Evolutionary conservation across 495 filamentous ascomycete species (phyloP).

Genomic region (Aspergillus coremiiformis): DNA sequence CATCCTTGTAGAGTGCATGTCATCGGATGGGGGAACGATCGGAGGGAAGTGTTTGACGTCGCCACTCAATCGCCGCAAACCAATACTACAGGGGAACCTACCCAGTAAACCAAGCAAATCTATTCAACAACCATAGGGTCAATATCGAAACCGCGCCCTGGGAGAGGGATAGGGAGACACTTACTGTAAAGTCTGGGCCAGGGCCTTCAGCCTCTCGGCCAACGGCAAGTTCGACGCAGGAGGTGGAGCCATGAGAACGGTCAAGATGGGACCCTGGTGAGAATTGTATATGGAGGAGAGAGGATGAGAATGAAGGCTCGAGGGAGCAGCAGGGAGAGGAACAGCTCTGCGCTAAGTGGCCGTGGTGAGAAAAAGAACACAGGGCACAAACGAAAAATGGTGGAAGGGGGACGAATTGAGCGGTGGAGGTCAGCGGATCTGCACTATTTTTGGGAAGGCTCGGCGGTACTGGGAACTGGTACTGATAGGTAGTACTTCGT

Average conservation of each 20-base stretch:
- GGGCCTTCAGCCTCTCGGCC: constrained; percentile 59
- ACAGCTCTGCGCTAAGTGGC: background rate
- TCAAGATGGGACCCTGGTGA: too few relatives aligned
- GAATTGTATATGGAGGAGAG: too few relatives aligned
- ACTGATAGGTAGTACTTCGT: background rate
- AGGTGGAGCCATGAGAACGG: constrained; percentile 65
- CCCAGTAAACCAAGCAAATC: constrained; percentile 84
- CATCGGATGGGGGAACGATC: background rate
- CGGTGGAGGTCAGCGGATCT: constrained; percentile 3
- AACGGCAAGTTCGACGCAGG: constrained; percentile 64
- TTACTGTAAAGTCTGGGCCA: constrained; percentile 86
- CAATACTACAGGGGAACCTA: constrained; percentile 55
- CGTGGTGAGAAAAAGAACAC: background rate
- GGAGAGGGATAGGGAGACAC: constrained; percentile 27
- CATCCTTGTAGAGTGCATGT: background rate
- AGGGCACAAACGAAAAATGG: background rate
- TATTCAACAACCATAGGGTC: constrained; percentile 19
- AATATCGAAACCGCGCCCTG: constrained; percentile 37
- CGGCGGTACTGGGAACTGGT: constrained; percentile 1
- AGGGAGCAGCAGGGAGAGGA: background rate
- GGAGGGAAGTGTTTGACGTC: background rate
- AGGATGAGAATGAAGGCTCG: background rate
- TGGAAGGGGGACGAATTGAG: constrained; percentile 4
- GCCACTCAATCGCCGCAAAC: too few relatives aligned
- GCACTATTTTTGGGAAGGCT: constrained; percentile 1